Base-by-base conservation (phyloP, 169 alveolate species). In the Theileria parva region DNA sequence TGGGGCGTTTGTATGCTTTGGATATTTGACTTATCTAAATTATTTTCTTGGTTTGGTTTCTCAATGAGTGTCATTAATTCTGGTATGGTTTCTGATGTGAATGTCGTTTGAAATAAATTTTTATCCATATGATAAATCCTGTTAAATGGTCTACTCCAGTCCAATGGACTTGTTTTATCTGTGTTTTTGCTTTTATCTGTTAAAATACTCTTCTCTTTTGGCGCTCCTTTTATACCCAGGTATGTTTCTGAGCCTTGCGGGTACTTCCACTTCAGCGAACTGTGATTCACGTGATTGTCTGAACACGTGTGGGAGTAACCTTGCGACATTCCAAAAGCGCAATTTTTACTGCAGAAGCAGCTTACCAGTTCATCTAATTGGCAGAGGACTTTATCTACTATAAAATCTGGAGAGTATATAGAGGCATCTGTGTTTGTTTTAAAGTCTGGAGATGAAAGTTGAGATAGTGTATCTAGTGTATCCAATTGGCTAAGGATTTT, bases 361-460 rank as follows among this genome's bases (percentile, higher is more conserved):
- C 89, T 83, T 5, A 69, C 57, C 0, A 83, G 65, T 66, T 83
- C 89, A 39, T 83, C 89, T 34, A 83, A 64, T 76, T 83, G 89
- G 28, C 80, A 80, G 48, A 83, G 77, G 60, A 77, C 63, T 34
- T 66, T 75, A 59, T 83, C 89, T 0, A 83, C 81, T n/a, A 74
- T 63, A 27, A 48, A 53, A 71, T 66, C 77, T 59, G 72, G 44
- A 5, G 89, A 63, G 44, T 73, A 73, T 59, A 73, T 37, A 19
- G 71, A 15, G 32, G 71, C 7, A 25, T 63, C 48, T 4, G 71
- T 28, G 23, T 63, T 63, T 39, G 39, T 21, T 30, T 63, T 23
- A 30, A 28, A 63, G 71, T 63, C 53, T 28, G 51, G 32, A 5
- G 77, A 23, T 37, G 51, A 37, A 6, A 28, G 65, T 12, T 23